A percentile compares a stretch with the other conserved stretches of the same genome.
phyloP scores from a whole-genome alignment of 768 basidiomycete species.

The Boletus coccyginus region DNA sequence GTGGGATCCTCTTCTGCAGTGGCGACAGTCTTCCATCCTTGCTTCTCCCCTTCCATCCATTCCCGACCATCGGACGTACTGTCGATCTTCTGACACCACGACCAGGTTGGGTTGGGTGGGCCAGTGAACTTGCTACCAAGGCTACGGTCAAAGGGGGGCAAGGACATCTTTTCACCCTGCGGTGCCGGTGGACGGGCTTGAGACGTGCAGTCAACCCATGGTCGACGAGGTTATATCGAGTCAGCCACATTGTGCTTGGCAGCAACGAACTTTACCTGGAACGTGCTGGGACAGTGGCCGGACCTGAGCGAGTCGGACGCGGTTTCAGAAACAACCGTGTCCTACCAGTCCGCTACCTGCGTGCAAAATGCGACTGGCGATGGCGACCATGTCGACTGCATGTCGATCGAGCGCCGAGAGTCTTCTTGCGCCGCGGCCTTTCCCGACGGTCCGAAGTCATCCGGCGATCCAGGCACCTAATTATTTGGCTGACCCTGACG shows the following conservation, averaged over 20 bases:
- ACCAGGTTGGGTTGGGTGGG: slow-evolving; percentile 31
- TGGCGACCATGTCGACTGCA: no score
- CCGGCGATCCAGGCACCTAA: no score
- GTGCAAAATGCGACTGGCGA: no score
- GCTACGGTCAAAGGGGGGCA: slow-evolving; percentile 22
- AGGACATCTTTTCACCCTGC: slow-evolving; percentile 9
- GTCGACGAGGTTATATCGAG: background rate
- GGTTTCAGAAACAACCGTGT: no score
- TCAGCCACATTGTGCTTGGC: background rate
- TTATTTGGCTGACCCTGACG: no score
- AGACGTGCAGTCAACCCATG: background rate
- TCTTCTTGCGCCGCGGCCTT: no score
- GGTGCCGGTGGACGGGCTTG: background rate
- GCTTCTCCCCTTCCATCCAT: slow-evolving; percentile 34
- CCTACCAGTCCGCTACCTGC: no score
- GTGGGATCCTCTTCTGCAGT: slow-evolving; percentile 24
- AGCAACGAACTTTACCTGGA: background rate
- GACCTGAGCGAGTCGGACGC: no score
- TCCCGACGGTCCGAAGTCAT: no score
- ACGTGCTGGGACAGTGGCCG: background rate
- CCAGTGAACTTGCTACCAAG: slow-evolving; percentile 22
- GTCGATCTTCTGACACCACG: slow-evolving; percentile 26
- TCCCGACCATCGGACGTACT: slow-evolving; percentile 22
- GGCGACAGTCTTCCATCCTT: slow-evolving; percentile 33
- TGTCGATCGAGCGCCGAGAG: no score